Base-by-base conservation (phyloP, 192 early-diverging fungal genomes). In the Backusella sp. region DNA sequence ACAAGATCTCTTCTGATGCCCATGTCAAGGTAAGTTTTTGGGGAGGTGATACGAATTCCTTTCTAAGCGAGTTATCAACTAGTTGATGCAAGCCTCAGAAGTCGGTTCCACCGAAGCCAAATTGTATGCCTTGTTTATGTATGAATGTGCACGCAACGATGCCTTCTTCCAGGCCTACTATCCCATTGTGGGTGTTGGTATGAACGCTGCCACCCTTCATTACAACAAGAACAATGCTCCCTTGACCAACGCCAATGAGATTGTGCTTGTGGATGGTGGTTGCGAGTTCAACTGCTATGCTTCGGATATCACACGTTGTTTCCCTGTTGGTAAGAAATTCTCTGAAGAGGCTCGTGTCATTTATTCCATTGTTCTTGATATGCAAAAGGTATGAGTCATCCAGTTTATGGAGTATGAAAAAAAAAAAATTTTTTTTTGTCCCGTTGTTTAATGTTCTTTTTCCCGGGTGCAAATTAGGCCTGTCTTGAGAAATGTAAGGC, bases 241-340 rank as follows among this genome's bases (percentile, higher is more conserved):
- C 49, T 77, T 95, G 73, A 80, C 83, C 46, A 67, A 74, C 14
- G 79, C 76, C 9, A 73, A 80, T 17, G 86, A 91, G 30, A 77
- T 96, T 75, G 85, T 98, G 21, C 81, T 98, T 70, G 88, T 97
- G 8, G 97, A 98, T 81, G 96, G 94, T 66, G 94, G 95, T 23
- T 92, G 91, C 74, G 93, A 96, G 72, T 83, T 78, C 65, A 76
- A 90, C 53, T 88, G 88, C 84, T 98, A 98, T 80, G 95, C 93
- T 17, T 91, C 90, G 17, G 97, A 98, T 74, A 94, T 98, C 79
- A 98, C 97, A 4, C 88, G 95, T 35, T 92, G 90, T 14, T 97
- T 91, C 86, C 97, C 97, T 0, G 87, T 91, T 34, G 92, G 91
- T 66, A 90, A 92, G 0, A 85, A 86, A 59, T 97, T 94, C 82